phyloP scores from a whole-genome alignment of 108 stramenopile species.

The Cyclotella distinguenda region DNA sequence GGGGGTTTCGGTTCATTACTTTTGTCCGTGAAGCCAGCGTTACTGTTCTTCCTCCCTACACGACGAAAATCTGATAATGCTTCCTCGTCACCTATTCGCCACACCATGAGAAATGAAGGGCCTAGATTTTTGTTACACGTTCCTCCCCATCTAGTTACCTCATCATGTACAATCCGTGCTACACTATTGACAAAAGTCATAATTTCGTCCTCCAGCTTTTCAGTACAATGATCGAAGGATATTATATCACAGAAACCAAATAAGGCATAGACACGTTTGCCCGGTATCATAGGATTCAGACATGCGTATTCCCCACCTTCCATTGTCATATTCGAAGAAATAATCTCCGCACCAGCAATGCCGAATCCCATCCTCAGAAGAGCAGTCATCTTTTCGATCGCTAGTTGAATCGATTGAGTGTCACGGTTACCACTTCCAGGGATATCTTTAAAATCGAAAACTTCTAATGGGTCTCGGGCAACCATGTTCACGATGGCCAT shows the following conservation, averaged over 20 bases:
- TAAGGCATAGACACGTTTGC: constrained; percentile 88
- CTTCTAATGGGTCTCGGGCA: constrained; percentile 56
- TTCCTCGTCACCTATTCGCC: constrained; percentile 82
- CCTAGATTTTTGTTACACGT: constrained; percentile 97
- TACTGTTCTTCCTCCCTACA: constrained; percentile 6
- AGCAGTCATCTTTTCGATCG: constrained; percentile 52
- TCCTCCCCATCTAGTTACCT: constrained; percentile 87
- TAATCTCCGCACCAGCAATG: constrained; percentile 93
- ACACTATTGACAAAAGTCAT: constrained; percentile 96
- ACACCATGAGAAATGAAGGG: constrained; percentile 92
- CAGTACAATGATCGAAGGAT: constrained; percentile 79
- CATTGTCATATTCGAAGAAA: constrained; percentile 89
- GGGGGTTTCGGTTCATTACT: background rate
- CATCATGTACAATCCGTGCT: constrained; percentile 87
- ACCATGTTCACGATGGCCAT: constrained; percentile 61
- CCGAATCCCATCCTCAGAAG: constrained; percentile 50
- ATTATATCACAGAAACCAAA: constrained; percentile 94
- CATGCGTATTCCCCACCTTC: constrained; percentile 72
- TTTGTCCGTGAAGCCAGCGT: constrained; percentile 7
- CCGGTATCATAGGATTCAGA: constrained; percentile 91
- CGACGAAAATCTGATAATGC: constrained; percentile 29
- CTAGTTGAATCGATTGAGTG: constrained; percentile 41
- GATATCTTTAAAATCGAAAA: constrained; percentile 48
- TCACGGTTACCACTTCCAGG: constrained; percentile 47
- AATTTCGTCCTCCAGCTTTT: constrained; percentile 82